Percentiles rank a stretch among this genome's conserved stretches.
phyloP scores from a whole-genome alignment of 441 rosid genomes.

The Corymbia calophylla region DNA sequence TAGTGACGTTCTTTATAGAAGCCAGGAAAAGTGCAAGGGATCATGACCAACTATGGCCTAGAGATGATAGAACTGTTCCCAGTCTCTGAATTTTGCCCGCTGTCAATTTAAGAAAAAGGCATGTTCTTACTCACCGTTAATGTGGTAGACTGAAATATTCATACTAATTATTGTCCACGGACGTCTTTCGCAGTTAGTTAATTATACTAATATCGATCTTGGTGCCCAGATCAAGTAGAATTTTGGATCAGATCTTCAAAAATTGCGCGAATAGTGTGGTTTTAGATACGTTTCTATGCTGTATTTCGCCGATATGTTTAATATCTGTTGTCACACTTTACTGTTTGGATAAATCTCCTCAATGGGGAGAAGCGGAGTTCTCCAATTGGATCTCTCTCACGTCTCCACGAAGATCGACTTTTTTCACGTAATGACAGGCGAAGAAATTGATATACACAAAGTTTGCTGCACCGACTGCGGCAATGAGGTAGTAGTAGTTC shows the following conservation, averaged over 20 bases:
- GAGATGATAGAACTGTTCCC: neutral
- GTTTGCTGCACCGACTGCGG: conserved; percentile 21
- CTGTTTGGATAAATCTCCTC: neutral
- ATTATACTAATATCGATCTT: neutral
- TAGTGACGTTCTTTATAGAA: neutral
- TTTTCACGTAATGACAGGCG: neutral
- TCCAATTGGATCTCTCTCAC: neutral
- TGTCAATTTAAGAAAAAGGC: neutral
- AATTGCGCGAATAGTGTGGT: neutral
- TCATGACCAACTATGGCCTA: neutral
- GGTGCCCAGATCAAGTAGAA: neutral
- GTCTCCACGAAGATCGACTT: neutral
- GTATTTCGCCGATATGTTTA: neutral
- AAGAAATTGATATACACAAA: conserved; percentile 38
- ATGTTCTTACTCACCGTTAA: neutral
- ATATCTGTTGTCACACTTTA: neutral
- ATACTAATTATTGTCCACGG: neutral
- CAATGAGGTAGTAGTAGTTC: conserved; percentile 29
- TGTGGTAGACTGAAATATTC: neutral
- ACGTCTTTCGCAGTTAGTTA: neutral
- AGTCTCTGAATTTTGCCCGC: neutral
- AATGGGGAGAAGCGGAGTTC: neutral
- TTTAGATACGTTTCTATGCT: neutral
- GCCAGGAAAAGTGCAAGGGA: neutral
- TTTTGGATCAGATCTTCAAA: neutral